Evolutionary conservation across 78 protist species (phyloP), one percentile per base, ranked within the genome.

Genomic region (Goniomonas avonlea): DNA sequence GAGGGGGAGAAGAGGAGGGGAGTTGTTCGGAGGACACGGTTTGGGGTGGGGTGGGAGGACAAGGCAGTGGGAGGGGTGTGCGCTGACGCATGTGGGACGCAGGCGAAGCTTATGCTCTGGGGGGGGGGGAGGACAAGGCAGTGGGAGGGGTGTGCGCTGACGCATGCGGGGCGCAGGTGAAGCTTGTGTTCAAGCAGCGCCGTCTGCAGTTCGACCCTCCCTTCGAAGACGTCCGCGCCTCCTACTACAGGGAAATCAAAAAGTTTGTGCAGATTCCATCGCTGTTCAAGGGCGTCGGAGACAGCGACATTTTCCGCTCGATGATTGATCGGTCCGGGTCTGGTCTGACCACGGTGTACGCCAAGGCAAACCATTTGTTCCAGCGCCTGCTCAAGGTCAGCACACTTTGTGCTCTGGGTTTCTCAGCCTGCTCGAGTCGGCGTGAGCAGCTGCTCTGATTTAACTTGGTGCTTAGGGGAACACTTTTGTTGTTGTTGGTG

Each of bases 251-350:
- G 35, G 69, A 79, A 65, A 18, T 87, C 27, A 58, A 75, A 32
- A 73, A 79, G 76, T 88, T 88, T 66, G 41, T 91, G n/a, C 0
- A 32, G 25, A 43, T 87, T 31, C 94, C 94, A 5, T 5, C 37
- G 29, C 31, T 0, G 18, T 87, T 91, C 82, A 43, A 55, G 43
- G 94, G 94, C 1, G 71, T 89, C 18, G 81, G 74, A 3, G 32
- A 60, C 68, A 25, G 21, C 34, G 80, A 70, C 32, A 15, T 86
- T 38, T 81, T 86, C 80, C n/a, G 35, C 38, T 34, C 11, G 32
- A 90, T 90, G 66, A 34, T 55, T 18, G 82, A 79, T n/a, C 73
- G 86, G 29, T 82, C 81, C 80, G 80, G 74, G n/a, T 23, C 5
- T 1, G 74, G 61, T 9, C 78, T 86, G n/a, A 17, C 1, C 20